Evolutionary conservation across 768 basidiomycete genomes (phyloP).

Genomic region (Tylopilus cervinicoccineus): DNA sequence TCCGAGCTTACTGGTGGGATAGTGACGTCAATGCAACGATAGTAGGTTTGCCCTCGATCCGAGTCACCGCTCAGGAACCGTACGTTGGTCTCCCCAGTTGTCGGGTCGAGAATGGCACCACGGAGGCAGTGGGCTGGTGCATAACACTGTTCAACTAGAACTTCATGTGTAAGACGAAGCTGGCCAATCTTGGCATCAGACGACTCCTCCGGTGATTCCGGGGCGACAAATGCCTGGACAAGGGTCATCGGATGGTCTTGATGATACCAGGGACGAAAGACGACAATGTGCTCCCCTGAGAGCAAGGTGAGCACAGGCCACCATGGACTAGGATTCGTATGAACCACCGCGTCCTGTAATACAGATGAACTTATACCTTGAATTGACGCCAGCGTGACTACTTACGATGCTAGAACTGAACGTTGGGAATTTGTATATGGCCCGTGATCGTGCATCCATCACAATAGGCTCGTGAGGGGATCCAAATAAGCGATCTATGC

Average conservation of each 20-base stretch:
- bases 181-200: not conserved
- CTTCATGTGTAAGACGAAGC: slow-evolving; percentile 20
- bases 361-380: not conserved
- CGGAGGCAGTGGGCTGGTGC: slow-evolving; percentile 13
- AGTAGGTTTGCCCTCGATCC: slow-evolving; percentile 1
- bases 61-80: slow-evolving; percentile 9
- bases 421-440: slow-evolving; percentile 14
- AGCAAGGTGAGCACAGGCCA: slow-evolving; percentile 12
- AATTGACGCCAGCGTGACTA: not conserved
- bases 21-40: slow-evolving; percentile 14
- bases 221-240: slow-evolving; percentile 17
- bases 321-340: not conserved
- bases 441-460: slow-evolving; percentile 15
- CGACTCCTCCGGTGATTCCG: not conserved
- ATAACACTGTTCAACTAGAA: slow-evolving; percentile 2
- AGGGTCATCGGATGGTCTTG: slow-evolving; percentile 8
- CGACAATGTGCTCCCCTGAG: slow-evolving; percentile 10
- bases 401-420: slow-evolving; percentile 17
- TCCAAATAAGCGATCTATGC: slow-evolving; percentile 11
- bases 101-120: slow-evolving; percentile 8
- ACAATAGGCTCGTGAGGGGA: slow-evolving; percentile 9
- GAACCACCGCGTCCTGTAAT: slow-evolving; percentile 4
- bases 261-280: slow-evolving; percentile 11
- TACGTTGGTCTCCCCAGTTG: slow-evolving; percentile 9
- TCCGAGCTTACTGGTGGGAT: slow-evolving; percentile 3